Percentiles rank a stretch among this genome's conserved stretches.
Evolutionary conservation across 2,329 filamentous ascomycete genomes (phyloP).

Genomic region (Aspergillus cejpii): DNA sequence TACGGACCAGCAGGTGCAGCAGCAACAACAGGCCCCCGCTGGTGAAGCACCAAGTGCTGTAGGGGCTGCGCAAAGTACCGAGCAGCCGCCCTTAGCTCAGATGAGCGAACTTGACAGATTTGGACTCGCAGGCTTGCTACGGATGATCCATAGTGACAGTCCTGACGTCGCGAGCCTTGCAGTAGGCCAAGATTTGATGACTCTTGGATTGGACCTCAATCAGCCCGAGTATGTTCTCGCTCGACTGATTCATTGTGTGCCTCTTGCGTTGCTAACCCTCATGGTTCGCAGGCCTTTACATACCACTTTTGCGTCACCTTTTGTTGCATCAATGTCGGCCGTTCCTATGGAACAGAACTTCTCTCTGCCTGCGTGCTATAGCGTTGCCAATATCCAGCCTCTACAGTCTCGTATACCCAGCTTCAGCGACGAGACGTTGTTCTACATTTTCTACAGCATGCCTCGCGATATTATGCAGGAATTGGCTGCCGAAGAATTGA

Average conservation of each 20-base stretch:
- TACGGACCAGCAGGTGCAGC: slow-evolving; percentile 33
- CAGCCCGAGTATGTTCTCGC: slow-evolving; percentile 48
- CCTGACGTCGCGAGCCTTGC: slow-evolving; percentile 50
- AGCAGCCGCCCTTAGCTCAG: slow-evolving; percentile 44
- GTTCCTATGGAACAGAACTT: slow-evolving; percentile 59
- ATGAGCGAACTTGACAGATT: slow-evolving; percentile 57
- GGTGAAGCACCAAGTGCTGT: slow-evolving; percentile 34
- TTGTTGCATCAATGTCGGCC: slow-evolving; percentile 51
- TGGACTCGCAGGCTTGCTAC: slow-evolving; percentile 54
- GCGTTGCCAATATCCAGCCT: slow-evolving; percentile 59
- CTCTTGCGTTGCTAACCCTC: slow-evolving; percentile 11
- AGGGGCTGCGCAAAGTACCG: slow-evolving; percentile 28
- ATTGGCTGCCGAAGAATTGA: slow-evolving; percentile 57
- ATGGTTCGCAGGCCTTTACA: slow-evolving; percentile 48
- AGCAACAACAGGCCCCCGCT: slow-evolving; percentile 29
- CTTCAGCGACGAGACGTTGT: slow-evolving; percentile 59
- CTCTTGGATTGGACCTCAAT: slow-evolving; percentile 58
- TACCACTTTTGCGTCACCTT: slow-evolving; percentile 58
- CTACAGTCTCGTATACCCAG: slow-evolving; percentile 52
- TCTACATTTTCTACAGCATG: slow-evolving; percentile 64
- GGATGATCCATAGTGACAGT: slow-evolving; percentile 51
- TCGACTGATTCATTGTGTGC: background rate
- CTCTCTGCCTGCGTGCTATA: slow-evolving; percentile 57
- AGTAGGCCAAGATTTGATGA: slow-evolving; percentile 58
- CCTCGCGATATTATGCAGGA: slow-evolving; percentile 61